phyloP scores from a whole-genome alignment of 495 filamentous ascomycete genomes.

The Penicillium chermesinum region DNA sequence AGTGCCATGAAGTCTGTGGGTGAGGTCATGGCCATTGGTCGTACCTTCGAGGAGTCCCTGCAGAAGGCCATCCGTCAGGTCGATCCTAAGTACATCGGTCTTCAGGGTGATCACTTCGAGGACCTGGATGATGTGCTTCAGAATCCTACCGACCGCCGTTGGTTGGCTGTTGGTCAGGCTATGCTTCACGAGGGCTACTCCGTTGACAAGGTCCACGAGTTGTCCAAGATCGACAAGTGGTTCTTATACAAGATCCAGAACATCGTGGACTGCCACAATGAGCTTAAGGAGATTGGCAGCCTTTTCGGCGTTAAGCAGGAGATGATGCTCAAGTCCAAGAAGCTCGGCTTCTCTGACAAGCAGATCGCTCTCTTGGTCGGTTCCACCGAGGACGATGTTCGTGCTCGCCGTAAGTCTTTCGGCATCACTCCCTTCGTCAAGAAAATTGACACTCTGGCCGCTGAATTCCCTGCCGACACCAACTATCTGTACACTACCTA shows the following conservation, averaged over 20 bases:
- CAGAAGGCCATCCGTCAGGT: slow-evolving; percentile 98
- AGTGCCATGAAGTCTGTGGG: slow-evolving; percentile 98
- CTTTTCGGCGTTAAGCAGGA: slow-evolving; percentile 83
- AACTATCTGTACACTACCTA: slow-evolving; percentile 99
- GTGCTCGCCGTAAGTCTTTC: slow-evolving; percentile 77
- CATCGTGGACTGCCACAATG: slow-evolving; percentile 81
- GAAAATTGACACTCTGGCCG: slow-evolving; percentile 95
- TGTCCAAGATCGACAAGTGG: slow-evolving; percentile 99
- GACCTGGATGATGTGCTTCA: slow-evolving; percentile 82
- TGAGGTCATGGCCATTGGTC: slow-evolving; percentile 98
- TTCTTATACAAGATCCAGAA: slow-evolving; percentile 98
- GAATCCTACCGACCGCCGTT: slow-evolving; percentile 91
- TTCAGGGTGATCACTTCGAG: slow-evolving; percentile 93
- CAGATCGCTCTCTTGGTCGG: slow-evolving; percentile 87
- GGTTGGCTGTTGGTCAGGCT: slow-evolving; percentile 95
- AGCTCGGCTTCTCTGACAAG: slow-evolving; percentile 93
- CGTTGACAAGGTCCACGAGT: slow-evolving; percentile 81
- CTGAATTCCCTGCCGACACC: slow-evolving; percentile 95
- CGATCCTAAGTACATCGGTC: slow-evolving; percentile 83
- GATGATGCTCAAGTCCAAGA: slow-evolving; percentile 83
- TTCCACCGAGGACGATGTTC: slow-evolving; percentile 83
- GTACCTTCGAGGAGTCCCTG: slow-evolving; percentile 98
- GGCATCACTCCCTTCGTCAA: slow-evolving; percentile 88
- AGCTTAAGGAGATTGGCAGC: slow-evolving; percentile 83
- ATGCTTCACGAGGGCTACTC: slow-evolving; percentile 96